Evolutionary conservation across 2,329 filamentous ascomycete genomes (phyloP).

Genomic region (Penicillium paneum): DNA sequence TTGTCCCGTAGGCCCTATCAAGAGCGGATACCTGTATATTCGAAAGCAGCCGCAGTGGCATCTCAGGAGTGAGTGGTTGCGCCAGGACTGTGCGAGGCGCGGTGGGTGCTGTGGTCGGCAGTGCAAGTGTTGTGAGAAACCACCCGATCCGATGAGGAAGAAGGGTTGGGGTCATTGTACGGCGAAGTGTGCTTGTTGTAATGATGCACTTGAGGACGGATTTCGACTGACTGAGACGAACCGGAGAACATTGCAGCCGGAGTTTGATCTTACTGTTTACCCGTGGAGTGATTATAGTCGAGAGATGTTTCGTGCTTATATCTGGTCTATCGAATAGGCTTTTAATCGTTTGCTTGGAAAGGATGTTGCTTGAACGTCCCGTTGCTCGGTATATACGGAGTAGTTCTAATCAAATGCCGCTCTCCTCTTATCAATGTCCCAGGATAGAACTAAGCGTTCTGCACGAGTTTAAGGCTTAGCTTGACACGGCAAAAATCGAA

Average conservation of each 20-base stretch:
- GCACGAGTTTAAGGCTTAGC: neutral
- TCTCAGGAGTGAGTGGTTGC: conserved; percentile 3
- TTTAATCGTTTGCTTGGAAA: neutral
- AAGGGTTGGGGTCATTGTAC: conserved; percentile 9
- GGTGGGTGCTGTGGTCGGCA: conserved; percentile 12
- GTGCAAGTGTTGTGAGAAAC: conserved; percentile 7
- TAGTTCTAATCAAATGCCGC: neutral
- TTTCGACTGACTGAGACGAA: neutral
- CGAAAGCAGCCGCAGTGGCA: conserved; percentile 5
- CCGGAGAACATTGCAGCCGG: neutral
- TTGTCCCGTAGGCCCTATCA: conserved; percentile 3
- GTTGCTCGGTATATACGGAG: neutral
- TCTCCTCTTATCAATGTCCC: neutral
- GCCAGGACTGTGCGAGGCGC: conserved; percentile 4
- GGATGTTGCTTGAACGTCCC: neutral
- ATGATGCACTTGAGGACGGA: neutral
- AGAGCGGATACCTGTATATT: conserved; percentile 5
- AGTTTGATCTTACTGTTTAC: conserved; percentile 3
- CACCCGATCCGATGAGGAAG: neutral
- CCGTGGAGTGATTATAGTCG: conserved; percentile 7
- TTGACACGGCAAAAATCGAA: neutral
- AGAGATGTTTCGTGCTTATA: conserved; percentile 7
- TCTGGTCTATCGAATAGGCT: conserved; percentile 2
- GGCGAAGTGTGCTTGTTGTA: conserved; percentile 4
- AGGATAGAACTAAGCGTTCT: neutral